These are phyloP conservation scores for Pichia kudriavzevii DNA, from an alignment of 1,139 yeast genomes.

Conservation along the genomic window DNA sequence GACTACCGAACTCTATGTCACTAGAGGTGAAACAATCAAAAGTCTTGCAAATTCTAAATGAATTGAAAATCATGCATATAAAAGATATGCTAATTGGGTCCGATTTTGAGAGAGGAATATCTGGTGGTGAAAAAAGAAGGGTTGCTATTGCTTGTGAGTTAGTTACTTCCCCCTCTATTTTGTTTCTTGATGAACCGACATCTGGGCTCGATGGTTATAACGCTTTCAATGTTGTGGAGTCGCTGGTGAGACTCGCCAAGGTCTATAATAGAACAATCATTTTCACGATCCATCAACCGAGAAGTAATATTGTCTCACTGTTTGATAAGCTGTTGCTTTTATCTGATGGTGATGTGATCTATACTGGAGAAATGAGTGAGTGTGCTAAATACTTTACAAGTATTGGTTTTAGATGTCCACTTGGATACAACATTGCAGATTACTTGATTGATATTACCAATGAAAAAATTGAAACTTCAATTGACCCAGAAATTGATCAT, in stretches of 20 bases:
- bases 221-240: slow-evolving; percentile 85
- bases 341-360: slow-evolving; percentile 79
- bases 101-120: slow-evolving; percentile 83
- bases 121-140: slow-evolving; percentile 89
- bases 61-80: slow-evolving; percentile 73
- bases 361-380: slow-evolving; percentile 73
- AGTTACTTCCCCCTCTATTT: slow-evolving; percentile 75
- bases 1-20: slow-evolving; percentile 78
- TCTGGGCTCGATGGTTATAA: slow-evolving; percentile 92
- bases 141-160: slow-evolving; percentile 87
- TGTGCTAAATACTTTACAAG: slow-evolving; percentile 67
- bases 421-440: slow-evolving; percentile 90
- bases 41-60: slow-evolving; percentile 78
- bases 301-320: slow-evolving; percentile 86
- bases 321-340: slow-evolving; percentile 77
- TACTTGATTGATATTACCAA: slow-evolving; percentile 86
- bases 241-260: slow-evolving; percentile 70
- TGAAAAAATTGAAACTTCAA: slow-evolving; percentile 34
- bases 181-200: slow-evolving; percentile 85
- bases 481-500: slow-evolving; percentile 24
- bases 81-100: slow-evolving; percentile 85
- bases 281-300: slow-evolving; percentile 95
- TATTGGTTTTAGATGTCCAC: slow-evolving; percentile 77
- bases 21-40: slow-evolving; percentile 64
- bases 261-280: slow-evolving; percentile 81